A percentile compares a stretch with the other conserved stretches of the same genome.
phyloP scores from a whole-genome alignment of 805 yeast genomes.

The Cyberlindnera lachancei region DNA sequence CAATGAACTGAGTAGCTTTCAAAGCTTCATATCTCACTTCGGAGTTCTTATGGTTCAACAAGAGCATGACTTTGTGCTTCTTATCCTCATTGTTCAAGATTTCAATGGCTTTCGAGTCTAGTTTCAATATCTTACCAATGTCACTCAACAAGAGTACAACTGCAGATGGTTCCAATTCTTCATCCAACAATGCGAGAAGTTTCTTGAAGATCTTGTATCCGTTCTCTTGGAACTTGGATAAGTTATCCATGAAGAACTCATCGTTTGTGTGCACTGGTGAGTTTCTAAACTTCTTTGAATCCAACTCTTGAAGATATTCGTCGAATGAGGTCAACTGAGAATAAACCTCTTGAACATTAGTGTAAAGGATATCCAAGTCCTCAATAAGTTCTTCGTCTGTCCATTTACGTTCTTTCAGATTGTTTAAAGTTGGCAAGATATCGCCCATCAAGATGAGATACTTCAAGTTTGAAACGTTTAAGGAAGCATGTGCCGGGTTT shows the following conservation, averaged over 20 bases:
- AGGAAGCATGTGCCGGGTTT: slow-evolving; percentile 24
- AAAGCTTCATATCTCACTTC: slow-evolving; percentile 93
- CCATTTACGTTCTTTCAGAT: slow-evolving; percentile 82
- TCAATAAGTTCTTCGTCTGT: slow-evolving; percentile 84
- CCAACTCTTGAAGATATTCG: slow-evolving; percentile 81
- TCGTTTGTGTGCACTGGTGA: slow-evolving; percentile 87
- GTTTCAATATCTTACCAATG: slow-evolving; percentile 50
- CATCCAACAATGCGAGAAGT: slow-evolving; percentile 47
- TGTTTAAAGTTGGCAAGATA: slow-evolving; percentile 60
- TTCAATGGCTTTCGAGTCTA: slow-evolving; percentile 53
- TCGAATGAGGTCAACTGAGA: slow-evolving; percentile 84
- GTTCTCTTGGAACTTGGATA: slow-evolving; percentile 64
- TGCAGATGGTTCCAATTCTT: slow-evolving; percentile 26
- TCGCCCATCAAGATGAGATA: slow-evolving; percentile 65
- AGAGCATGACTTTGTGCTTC: slow-evolving; percentile 76
- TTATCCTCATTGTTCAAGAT: slow-evolving; percentile 49
- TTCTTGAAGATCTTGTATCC: slow-evolving; percentile 66
- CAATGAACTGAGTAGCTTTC: slow-evolving; percentile 89
- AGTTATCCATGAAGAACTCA: slow-evolving; percentile 87
- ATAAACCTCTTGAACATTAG: slow-evolving; percentile 62
- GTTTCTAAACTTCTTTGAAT: slow-evolving; percentile 71
- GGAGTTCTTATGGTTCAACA: slow-evolving; percentile 72
- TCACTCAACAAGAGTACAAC: slow-evolving; percentile 65
- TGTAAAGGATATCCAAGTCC: slow-evolving; percentile 56
- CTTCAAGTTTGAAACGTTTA: slow-evolving; percentile 47